phyloP scores from a whole-genome alignment of 306 rosid species.

The Fragaria ananassa region DNA sequence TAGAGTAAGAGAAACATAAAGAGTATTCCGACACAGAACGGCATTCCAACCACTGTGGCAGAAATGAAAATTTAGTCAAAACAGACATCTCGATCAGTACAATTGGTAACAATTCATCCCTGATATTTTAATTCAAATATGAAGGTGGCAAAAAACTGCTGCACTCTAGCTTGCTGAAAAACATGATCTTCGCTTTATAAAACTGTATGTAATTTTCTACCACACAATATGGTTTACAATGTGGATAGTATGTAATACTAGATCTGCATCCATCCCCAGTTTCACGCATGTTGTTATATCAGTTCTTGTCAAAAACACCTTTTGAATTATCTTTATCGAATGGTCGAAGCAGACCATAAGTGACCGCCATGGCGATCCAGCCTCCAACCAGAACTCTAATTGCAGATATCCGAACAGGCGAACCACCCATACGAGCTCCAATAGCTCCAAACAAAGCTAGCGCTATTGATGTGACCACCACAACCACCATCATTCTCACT shows the following conservation, averaged over 20 bases:
- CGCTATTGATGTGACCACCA: constrained; percentile 8
- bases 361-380: constrained; percentile 24
- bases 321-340: background rate
- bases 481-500: constrained; percentile 1
- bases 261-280: background rate
- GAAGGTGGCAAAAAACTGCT: background rate
- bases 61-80: background rate
- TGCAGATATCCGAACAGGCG: constrained; percentile 13
- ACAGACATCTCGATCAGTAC: background rate
- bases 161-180: background rate
- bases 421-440: constrained; percentile 21
- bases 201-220: background rate
- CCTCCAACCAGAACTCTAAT: constrained; percentile 28
- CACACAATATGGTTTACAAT: background rate
- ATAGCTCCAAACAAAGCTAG: constrained; percentile 19
- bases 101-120: background rate
- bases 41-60: background rate
- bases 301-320: background rate
- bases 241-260: background rate
- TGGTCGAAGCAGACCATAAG: constrained; percentile 11
- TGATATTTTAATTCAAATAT: background rate
- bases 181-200: background rate
- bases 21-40: no score
- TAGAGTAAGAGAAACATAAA: no score
- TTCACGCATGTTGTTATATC: background rate